Evolutionary conservation across 371 early-diverging fungal species (phyloP), one percentile per base, ranked within the genome.

Genomic region (Circinella umbellata): DNA sequence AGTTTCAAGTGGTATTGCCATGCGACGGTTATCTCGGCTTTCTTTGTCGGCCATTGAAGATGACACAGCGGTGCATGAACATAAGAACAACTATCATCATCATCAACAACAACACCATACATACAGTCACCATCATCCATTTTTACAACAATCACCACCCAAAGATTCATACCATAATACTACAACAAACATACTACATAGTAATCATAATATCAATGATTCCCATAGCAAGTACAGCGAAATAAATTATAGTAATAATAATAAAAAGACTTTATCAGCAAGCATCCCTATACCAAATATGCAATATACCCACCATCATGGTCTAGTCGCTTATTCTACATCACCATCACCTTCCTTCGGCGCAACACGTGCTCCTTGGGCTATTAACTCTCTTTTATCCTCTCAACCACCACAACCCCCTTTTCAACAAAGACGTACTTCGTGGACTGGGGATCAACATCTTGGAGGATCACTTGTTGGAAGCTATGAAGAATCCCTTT

Each of bases 401-500:
- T 13, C 51, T 1, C 5, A 8, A 4, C 51, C 8, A 13, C 51
- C 4, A 17, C 51, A 51, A 1, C 51, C 8, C 6, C 51, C 39
- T 13, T 34, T 63, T 34, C 46, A 17, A 34, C 64, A 34, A 57
- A 5, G 57, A 57, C 57, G 57, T 9, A 57, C 34, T 13, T 57
- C 57, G 7, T 57, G 20, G 35, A 57, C 57, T 27, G 57, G n/a
- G 42, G 62, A 62, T 15, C 46, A 27, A 2, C 27, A 48, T 49
- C 42, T 11, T 42, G 34, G n/a, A 27, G 46, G 35, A 11, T 48
- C 35, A 13, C 64, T 94, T 2, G 91, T 93, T 0, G 94, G 94
- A 3, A 90, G 91, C 17, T 94, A 93, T 71, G 94, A 94, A 69
- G 93, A 95, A 71, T 92, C 92, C 0, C 84, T 95, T 18, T 79